A percentile compares a stretch with the other conserved stretches of the same genome.
Conservation (phyloP, 2,329 filamentous ascomycete species). For the Endoconidiophora laricicola region DNA sequence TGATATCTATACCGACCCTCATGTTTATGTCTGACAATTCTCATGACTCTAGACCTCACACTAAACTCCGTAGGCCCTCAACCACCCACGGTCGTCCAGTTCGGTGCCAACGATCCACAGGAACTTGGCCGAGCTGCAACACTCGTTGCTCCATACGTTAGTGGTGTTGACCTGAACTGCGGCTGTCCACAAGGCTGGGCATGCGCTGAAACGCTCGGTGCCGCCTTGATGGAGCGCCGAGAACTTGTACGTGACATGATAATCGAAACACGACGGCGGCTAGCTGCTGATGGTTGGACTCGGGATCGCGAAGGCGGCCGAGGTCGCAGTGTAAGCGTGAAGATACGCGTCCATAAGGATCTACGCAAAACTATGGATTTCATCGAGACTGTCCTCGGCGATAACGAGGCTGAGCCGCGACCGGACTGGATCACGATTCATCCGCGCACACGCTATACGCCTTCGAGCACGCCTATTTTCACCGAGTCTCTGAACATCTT, state of each 20-base stretch:
- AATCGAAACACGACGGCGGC: conserved; percentile 33
- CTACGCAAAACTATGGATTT: conserved; percentile 44
- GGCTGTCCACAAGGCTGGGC: conserved; percentile 61
- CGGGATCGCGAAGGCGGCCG: conserved; percentile 26
- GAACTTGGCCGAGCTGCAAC: conserved; percentile 47
- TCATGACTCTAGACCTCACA: conserved; percentile 35
- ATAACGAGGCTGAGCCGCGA: conserved; percentile 28
- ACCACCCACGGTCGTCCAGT: conserved; percentile 48
- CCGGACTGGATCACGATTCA: conserved; percentile 58
- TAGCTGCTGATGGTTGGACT: conserved; percentile 37
- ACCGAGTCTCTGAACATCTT: conserved; percentile 42
- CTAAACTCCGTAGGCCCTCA: conserved; percentile 35
- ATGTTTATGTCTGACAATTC: too few relatives aligned
- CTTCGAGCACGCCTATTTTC: conserved; percentile 44
- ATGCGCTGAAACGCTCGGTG: conserved; percentile 49
- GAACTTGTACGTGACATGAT: conserved; percentile 53
- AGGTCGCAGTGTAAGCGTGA: conserved; percentile 48
- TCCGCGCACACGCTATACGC: conserved; percentile 44
- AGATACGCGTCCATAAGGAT: conserved; percentile 53
- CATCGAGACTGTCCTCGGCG: conserved; percentile 42
- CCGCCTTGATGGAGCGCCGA: conserved; percentile 49
- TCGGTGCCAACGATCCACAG: conserved; percentile 42
- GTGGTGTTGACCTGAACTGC: conserved; percentile 55
- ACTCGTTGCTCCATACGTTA: conserved; percentile 43
- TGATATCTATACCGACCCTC: background rate